Percentiles rank a stretch among this genome's conserved stretches.
Evolutionary conservation across 495 filamentous ascomycete genomes (phyloP).

Genomic region (Pyronema omphalodes): DNA sequence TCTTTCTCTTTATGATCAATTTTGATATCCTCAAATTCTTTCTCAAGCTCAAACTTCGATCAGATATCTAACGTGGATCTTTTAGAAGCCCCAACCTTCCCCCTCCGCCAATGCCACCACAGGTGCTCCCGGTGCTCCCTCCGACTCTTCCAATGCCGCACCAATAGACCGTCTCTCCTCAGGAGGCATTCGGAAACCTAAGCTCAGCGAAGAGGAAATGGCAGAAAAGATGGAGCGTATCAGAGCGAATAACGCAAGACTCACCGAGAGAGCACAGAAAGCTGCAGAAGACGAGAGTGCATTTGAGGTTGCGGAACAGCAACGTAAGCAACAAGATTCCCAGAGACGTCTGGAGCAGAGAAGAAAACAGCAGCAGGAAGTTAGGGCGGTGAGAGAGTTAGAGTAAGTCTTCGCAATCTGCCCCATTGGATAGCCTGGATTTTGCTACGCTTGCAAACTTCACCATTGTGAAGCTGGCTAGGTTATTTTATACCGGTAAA

Average conservation of each 20-base stretch:
- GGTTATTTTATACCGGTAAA: no score
- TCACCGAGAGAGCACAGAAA: constrained; percentile 33
- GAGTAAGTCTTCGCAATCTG: constrained; percentile 26
- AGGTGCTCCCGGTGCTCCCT: background rate
- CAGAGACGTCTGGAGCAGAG: constrained; percentile 31
- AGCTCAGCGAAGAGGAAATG: constrained; percentile 36
- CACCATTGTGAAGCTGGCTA: no score
- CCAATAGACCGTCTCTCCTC: background rate
- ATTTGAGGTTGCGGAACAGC: constrained; percentile 30
- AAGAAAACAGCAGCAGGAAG: constrained; percentile 30
- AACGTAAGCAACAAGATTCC: constrained; percentile 34
- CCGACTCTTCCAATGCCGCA: background rate
- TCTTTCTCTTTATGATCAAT: no score
- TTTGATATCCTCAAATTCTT: no score
- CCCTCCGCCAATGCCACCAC: background rate
- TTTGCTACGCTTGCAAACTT: no score
- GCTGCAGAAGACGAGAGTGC: constrained; percentile 33
- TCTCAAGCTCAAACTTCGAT: no score
- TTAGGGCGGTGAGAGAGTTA: constrained; percentile 30
- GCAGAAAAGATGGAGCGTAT: constrained; percentile 34
- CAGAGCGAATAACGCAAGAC: constrained; percentile 29
- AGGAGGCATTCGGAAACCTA: constrained; percentile 19
- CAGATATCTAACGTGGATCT: no score
- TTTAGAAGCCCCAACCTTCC: no score
- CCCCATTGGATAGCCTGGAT: no score